Base-by-base conservation (phyloP, 441 rosid genomes). In the Pelargonium cotyledonis region DNA sequence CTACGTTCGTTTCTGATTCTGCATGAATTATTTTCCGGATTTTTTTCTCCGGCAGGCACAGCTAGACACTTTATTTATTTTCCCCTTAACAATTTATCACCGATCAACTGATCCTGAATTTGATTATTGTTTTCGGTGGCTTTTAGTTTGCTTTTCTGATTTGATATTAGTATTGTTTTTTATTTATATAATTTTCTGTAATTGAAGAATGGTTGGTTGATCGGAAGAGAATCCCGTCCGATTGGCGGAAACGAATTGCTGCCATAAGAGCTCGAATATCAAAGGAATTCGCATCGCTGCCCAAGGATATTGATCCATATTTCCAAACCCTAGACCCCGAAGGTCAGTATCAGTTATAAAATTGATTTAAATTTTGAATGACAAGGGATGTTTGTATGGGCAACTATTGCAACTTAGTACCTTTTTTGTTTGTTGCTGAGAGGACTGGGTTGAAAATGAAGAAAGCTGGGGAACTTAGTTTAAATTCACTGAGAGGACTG, bases 121-220 rank as follows among this genome's bases (percentile, higher is more conserved):
- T 65, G 65, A 67, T 66, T 14, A 57, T 38, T 19, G 40, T 65
- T 58, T 46, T 26, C 11, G 26, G 41, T 53, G 65, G n/a, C 1
- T 61, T 68, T 69, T 8, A n/a, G 53, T 55, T 71, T 66, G 12
- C 2, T 16, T 18, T 73, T 23, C 68, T 6, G 1, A 57, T 14
- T 16, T 53, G 43, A 2, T 66, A 14, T 49, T 0, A 55, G 4
- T n/a, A 68, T 7, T 40, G 51, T 21, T 29, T 60, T 78, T 4
- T 70, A 55, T 71, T 49, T 65, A 75, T 19, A 19, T 65, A 5
- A 64, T 29, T 9, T 65, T 43, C 43, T 10, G 49, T 10, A 29
- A 67, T 69, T 53, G 82, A 79, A 91, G 97, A 95, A 75, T 95
- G 97, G 99, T 73, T 91, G 82, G 96, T 92, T 75, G 99, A 95